A percentile compares a stretch with the other conserved stretches of the same genome.
These are phyloP conservation scores for Ceratocystis papillata DNA, from an alignment of 2,329 filamentous ascomycete genomes.

Conservation along the genomic window DNA sequence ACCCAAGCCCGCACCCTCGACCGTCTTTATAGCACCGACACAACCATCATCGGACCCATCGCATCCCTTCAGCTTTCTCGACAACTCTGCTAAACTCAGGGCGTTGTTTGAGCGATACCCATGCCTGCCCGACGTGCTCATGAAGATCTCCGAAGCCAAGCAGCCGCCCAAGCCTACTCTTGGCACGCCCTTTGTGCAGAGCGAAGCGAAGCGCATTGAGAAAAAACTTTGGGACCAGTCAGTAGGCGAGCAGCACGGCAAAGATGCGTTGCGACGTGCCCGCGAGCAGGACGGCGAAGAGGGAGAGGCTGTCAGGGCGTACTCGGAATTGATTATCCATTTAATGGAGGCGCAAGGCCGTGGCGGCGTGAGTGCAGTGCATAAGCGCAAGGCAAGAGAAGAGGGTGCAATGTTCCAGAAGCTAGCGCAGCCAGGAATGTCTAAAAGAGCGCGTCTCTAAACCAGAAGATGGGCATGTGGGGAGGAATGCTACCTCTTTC, in stretches of 20 bases:
- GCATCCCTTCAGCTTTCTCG: conserved; percentile 44
- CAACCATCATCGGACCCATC: conserved; percentile 24
- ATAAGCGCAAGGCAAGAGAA: conserved; percentile 19
- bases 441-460: conserved; percentile 16
- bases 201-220: conserved; percentile 26
- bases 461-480: neutral
- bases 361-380: conserved; percentile 15
- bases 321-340: conserved; percentile 45
- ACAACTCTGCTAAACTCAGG: conserved; percentile 40
- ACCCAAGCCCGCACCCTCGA: conserved; percentile 26
- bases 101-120: conserved; percentile 46
- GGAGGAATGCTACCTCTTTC: neutral
- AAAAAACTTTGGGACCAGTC: conserved; percentile 47
- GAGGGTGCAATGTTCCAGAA: conserved; percentile 18
- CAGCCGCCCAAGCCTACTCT: conserved; percentile 34
- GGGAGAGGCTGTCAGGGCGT: conserved; percentile 51
- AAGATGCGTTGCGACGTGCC: conserved; percentile 42
- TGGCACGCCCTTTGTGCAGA: conserved; percentile 23
- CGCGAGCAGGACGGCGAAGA: conserved; percentile 42
- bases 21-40: conserved; percentile 21
- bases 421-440: conserved; percentile 9
- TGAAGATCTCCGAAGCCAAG: conserved; percentile 41
- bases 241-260: conserved; percentile 46
- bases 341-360: conserved; percentile 33
- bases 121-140: conserved; percentile 37